phyloP scores from a whole-genome alignment of 2,329 filamentous ascomycete species.

The Acephala macrosclerotiorum region DNA sequence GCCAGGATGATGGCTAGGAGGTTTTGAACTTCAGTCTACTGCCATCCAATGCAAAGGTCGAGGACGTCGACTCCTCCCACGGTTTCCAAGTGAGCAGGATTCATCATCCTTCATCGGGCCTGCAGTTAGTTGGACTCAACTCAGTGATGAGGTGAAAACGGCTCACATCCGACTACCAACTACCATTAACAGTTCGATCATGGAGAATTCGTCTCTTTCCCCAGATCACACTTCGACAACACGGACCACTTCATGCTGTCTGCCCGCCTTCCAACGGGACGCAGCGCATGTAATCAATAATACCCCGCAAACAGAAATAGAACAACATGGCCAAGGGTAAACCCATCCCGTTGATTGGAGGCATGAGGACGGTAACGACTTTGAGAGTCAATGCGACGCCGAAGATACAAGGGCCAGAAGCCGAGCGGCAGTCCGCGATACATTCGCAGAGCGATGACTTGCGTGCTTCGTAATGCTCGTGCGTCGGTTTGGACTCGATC shows the following conservation, averaged over 20 bases:
- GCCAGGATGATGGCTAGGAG: background rate
- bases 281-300: constrained; percentile 5
- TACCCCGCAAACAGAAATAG: background rate
- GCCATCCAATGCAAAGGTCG: too few species aligned
- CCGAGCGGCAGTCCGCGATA: background rate
- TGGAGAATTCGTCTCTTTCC: background rate
- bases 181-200: background rate
- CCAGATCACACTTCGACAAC: background rate
- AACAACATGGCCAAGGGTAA: background rate
- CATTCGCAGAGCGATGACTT: background rate
- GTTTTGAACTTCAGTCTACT: background rate
- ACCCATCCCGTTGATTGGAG: background rate
- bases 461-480: background rate
- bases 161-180: background rate
- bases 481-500: background rate
- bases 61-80: too few species aligned
- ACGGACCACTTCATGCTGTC: constrained; percentile 1
- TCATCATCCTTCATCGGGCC: too few species aligned
- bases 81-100: too few species aligned
- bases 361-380: background rate
- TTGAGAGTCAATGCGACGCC: background rate
- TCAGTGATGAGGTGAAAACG: too few species aligned
- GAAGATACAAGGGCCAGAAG: background rate
- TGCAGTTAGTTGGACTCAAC: too few species aligned
- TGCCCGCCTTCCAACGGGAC: background rate